Base-by-base conservation (phyloP, 768 basidiomycete species). In the Melanogaster broomeanus region DNA sequence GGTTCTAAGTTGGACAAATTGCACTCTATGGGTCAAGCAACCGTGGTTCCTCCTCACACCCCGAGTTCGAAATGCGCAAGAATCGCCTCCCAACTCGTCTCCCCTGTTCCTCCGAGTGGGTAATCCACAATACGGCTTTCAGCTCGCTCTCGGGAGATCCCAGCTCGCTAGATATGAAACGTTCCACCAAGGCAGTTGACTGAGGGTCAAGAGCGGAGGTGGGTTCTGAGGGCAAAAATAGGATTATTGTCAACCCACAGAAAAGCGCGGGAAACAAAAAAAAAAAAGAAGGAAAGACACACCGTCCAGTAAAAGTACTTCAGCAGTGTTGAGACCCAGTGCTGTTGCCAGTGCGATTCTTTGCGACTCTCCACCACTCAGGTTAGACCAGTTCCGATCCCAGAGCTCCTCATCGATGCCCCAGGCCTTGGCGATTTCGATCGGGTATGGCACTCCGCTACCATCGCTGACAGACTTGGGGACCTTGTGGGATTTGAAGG, bases 331-430 rank as follows among this genome's bases (percentile, higher is more conserved):
- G 38, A 93, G 65, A 1, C 88, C 85, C 2, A 92, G 63, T 0
- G 88, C 88, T 9, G 86, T 76, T 16, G 92, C 88, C 47, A 95
- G 66, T 10, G 85, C 81, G n/a, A 94, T 80, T 42, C 93, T 76
- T 66, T 96, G 93, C 1, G 83, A 78, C 66, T 96, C 93, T 16
- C 93, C 93, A 1, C 92, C 93, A 58, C 89, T 92, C 60, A 96
- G 70, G 40, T 80, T 83, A 9, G 80, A 69, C 93, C 93, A 96
- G 12, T 79, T 77, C 28, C 92, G 76, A 52, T 83, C 80, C 92
- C 93, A 95, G 19, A 94, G 74, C 38, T 80, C 76, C 2, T 72
- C 61, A 6, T 83, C 79, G 33, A 93, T 73, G 3, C 82, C 86
- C 89, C 90, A 94, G 8, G 70, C 58, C 43, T 72, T 71, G 6